A percentile compares a stretch with the other conserved stretches of the same genome.
These are phyloP conservation scores for Bremia lactucae DNA, from an alignment of 352 stramenopile species.

Conservation along the genomic window DNA sequence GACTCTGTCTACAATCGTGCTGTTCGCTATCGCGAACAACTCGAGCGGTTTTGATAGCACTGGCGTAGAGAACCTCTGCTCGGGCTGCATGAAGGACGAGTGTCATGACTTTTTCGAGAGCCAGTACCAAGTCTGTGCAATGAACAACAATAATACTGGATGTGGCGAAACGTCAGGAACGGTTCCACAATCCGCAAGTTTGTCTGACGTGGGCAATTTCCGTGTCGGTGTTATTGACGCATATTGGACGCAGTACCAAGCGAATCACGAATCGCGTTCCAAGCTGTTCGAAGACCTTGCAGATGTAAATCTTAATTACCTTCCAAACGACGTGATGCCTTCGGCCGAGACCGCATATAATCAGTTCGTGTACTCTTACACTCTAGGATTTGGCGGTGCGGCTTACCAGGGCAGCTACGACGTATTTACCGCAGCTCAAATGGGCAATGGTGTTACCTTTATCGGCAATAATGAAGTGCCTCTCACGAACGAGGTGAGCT, in stretches of 20 bases:
- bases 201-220: constrained; percentile 29
- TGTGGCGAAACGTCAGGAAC: constrained; percentile 54
- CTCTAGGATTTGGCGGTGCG: constrained; percentile 18
- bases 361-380: constrained; percentile 56
- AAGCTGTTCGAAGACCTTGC: constrained; percentile 50
- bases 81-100: constrained; percentile 40
- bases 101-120: constrained; percentile 52
- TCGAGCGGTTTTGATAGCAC: constrained; percentile 38
- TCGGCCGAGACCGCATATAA: constrained; percentile 32
- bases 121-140: constrained; percentile 38
- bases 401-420: constrained; percentile 27
- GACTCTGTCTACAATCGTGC: constrained; percentile 46
- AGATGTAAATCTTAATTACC: constrained; percentile 44
- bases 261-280: constrained; percentile 35
- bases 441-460: constrained; percentile 36
- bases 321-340: constrained; percentile 31
- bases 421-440: constrained; percentile 34
- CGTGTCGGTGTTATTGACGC: constrained; percentile 23
- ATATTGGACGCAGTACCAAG: constrained; percentile 33
- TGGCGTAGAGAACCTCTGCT: constrained; percentile 52
- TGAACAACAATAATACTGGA: constrained; percentile 31
- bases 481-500: constrained; percentile 51
- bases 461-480: constrained; percentile 49
- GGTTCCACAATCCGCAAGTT: constrained; percentile 26
- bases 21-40: constrained; percentile 53